These are phyloP conservation scores for Nicotiana otophora DNA, from an alignment of 257 asterid genomes.

Conservation along the genomic window DNA sequence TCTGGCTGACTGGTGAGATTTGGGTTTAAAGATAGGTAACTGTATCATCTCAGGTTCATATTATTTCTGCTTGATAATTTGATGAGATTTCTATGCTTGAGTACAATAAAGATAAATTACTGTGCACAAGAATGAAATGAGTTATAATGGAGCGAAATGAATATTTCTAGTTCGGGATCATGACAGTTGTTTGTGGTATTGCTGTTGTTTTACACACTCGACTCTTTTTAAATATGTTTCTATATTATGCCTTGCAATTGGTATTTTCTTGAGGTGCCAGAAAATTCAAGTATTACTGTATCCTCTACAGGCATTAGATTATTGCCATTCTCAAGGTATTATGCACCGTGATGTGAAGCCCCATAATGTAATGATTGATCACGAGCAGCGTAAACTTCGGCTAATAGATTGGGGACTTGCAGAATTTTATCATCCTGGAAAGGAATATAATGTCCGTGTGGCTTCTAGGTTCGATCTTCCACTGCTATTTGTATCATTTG, in stretches of 20 bases:
- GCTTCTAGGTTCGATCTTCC: slow-evolving; percentile 39
- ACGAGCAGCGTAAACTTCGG: slow-evolving; percentile 44
- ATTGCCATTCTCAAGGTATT: slow-evolving; percentile 45
- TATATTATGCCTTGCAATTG: not conserved
- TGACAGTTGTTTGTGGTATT: not conserved
- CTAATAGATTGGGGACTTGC: slow-evolving; percentile 51
- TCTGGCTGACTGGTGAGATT: not conserved
- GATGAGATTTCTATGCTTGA: not conserved
- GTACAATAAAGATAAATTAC: not conserved
- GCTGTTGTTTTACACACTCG: not conserved
- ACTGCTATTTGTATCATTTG: not conserved
- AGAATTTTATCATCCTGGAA: slow-evolving; percentile 44
- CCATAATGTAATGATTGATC: slow-evolving; percentile 49
- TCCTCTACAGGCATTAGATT: slow-evolving; percentile 34
- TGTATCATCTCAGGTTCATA: not conserved
- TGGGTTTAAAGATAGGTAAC: not conserved
- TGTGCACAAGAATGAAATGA: not conserved
- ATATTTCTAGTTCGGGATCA: not conserved
- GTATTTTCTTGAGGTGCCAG: not conserved
- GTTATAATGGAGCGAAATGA: not conserved
- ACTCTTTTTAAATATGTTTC: not conserved
- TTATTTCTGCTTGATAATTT: not conserved
- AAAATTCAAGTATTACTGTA: not conserved
- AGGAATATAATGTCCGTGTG: slow-evolving; percentile 46
- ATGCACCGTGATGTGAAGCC: slow-evolving; percentile 57